Percentiles rank a stretch among this genome's conserved stretches.
Conservation (phyloP, 768 basidiomycete genomes). For the Clitopilus passeckerianus region DNA sequence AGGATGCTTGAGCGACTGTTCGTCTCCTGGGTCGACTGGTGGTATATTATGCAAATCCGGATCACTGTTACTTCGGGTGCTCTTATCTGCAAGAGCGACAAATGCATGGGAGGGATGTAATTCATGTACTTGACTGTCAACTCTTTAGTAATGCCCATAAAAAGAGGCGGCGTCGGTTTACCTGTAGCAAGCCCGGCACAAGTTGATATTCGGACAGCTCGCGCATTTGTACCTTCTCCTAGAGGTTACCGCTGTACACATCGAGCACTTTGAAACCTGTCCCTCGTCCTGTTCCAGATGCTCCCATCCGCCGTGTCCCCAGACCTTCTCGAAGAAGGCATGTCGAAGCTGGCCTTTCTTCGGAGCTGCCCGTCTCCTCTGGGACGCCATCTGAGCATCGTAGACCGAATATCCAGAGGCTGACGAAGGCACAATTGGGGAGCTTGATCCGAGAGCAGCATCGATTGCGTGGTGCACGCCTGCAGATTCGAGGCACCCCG, state of each 20-base stretch:
- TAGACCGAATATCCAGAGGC: background rate
- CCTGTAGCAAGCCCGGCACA: constrained; percentile 86
- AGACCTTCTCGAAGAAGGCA: constrained; percentile 81
- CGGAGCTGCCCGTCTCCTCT: constrained; percentile 64
- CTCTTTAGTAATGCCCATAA: background rate
- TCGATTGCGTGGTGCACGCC: constrained; percentile 78
- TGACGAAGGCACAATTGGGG: constrained; percentile 42
- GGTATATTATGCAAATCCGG: constrained; percentile 27
- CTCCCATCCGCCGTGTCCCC: constrained; percentile 81
- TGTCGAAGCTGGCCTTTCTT: constrained; percentile 79
- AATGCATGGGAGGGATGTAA: constrained; percentile 89
- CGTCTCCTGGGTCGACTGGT: constrained; percentile 42
- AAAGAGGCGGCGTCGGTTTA: constrained; percentile 18
- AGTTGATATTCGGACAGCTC: constrained; percentile 71
- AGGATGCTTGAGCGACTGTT: constrained; percentile 73
- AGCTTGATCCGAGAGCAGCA: constrained; percentile 36
- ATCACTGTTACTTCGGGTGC: constrained; percentile 31
- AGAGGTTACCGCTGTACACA: constrained; percentile 61
- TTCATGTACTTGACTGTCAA: constrained; percentile 77
- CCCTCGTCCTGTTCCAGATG: constrained; percentile 82
- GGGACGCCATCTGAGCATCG: constrained; percentile 47
- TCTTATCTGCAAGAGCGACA: constrained; percentile 69
- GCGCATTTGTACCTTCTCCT: constrained; percentile 80
- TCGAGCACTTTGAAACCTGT: constrained; percentile 66
- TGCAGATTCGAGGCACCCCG: constrained; percentile 68